Base-by-base conservation (phyloP, 441 rosid species). In the Jatropha podagrica region DNA sequence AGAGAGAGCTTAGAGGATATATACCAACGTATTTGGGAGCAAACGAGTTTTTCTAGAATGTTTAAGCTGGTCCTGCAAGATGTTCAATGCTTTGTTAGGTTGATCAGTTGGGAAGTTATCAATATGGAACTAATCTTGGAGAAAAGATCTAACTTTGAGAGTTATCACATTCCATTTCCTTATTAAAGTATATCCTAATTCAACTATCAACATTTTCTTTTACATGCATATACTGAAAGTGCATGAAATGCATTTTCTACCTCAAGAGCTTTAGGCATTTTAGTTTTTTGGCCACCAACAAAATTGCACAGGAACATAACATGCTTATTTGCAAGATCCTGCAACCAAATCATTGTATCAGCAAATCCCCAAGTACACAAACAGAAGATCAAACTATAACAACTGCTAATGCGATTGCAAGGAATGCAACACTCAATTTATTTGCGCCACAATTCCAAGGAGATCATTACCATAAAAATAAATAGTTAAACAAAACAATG, bases 281-380 rank as follows among this genome's bases (percentile, higher is more conserved):
- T 78, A 65, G 68, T 73, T 75, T 78, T 85, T 74, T 85, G 85
- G 59, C 97, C 96, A 15, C 86, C 86, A 76, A 88, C 88, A 80
- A 78, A 81, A 78, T 80, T 83, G 78, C 97, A 40, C 69, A 96
- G 85, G 85, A 86, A 88, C 75, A 80, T 70, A 72, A 96, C 84
- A 64, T 98, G 96, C 78, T 83, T 79, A 84, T 86, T 92, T 7
- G 98, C 88, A 79, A 90, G 73, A 85, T 94, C 91, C 98, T 96
- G 89, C 71, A 68, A 80, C 27, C 78, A 85, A 32, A 71, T 61
- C 72, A 71, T 13, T 27, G 49, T 7, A 52, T 69, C 42, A 79
- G 77, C 69, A 68, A 41, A 72, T 60, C 27, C 15, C 11, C 41
- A 71, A 54, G 44, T 51, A 63, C 11, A 76, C 14, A 74, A 69